phyloP scores from a whole-genome alignment of 2,329 filamentous ascomycete species.

The Macrophomina tecta region DNA sequence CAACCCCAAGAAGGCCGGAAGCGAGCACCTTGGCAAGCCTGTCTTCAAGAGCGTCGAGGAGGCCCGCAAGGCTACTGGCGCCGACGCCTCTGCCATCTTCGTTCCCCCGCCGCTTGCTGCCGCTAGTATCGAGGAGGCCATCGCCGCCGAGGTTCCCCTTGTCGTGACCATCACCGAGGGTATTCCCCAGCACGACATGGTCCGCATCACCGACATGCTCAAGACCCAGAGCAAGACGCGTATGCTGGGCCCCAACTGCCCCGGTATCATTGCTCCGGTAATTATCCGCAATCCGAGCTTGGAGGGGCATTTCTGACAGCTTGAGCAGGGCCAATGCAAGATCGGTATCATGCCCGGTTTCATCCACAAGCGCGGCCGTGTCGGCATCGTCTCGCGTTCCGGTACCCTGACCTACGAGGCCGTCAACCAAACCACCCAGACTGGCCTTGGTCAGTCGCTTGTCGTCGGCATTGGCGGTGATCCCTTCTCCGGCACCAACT shows the following conservation, averaged over 20 bases:
- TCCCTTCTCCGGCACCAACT: slow-evolving; percentile 98
- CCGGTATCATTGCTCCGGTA: slow-evolving; percentile 87
- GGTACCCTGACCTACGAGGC: slow-evolving; percentile 99
- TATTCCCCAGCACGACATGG: slow-evolving; percentile 99
- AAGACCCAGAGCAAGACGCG: slow-evolving; percentile 98
- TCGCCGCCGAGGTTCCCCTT: slow-evolving; percentile 89
- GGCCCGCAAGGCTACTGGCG: slow-evolving; percentile 87
- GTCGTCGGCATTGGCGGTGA: slow-evolving; percentile 98
- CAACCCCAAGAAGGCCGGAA: slow-evolving; percentile 98
- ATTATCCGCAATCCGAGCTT: slow-evolving; percentile 29
- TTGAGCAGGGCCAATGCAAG: slow-evolving; percentile 88
- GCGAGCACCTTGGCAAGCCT: slow-evolving; percentile 85
- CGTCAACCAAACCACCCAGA: slow-evolving; percentile 98
- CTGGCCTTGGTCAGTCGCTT: slow-evolving; percentile 95
- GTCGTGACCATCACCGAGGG: slow-evolving; percentile 94
- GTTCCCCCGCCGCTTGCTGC: slow-evolving; percentile 93
- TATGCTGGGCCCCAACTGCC: slow-evolving; percentile 96
- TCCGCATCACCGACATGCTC: slow-evolving; percentile 96
- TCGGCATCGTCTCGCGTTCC: slow-evolving; percentile 97
- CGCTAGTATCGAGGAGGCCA: slow-evolving; percentile 94
- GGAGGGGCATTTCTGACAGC: slow-evolving; percentile 23
- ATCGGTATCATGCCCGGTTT: slow-evolving; percentile 99
- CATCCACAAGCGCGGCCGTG: slow-evolving; percentile 99
- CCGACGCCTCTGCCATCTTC: slow-evolving; percentile 92
- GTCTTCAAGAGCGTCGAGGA: slow-evolving; percentile 92